A percentile compares a stretch with the other conserved stretches of the same genome.
Conservation (phyloP, 371 early-diverging fungal genomes). For the Mucor mucedo region DNA sequence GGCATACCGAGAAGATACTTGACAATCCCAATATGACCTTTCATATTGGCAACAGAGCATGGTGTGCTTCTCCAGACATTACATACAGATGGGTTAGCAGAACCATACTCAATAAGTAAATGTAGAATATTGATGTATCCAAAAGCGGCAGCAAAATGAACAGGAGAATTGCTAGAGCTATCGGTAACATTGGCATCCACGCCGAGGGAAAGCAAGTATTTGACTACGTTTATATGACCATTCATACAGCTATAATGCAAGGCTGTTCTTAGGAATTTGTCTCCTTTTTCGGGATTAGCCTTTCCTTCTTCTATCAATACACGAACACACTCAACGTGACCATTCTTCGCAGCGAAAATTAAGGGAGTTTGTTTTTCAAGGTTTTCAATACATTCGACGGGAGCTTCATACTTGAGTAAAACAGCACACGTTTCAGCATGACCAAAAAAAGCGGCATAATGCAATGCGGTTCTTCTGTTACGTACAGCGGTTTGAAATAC, state of each 20-base stretch:
- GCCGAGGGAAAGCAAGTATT: constrained; percentile 48
- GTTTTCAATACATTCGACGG: constrained; percentile 47
- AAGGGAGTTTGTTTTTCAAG: constrained; percentile 53
- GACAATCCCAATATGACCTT: constrained; percentile 59
- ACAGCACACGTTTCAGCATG: constrained; percentile 49
- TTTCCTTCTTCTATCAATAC: constrained; percentile 52
- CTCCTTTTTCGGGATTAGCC: constrained; percentile 46
- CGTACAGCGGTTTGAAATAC: constrained; percentile 45
- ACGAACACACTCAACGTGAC: constrained; percentile 53
- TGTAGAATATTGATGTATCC: constrained; percentile 52
- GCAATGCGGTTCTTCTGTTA: constrained; percentile 55
- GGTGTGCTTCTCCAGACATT: constrained; percentile 67
- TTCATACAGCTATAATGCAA: constrained; percentile 57
- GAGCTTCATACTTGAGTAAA: constrained; percentile 54
- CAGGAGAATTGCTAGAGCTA: constrained; percentile 54
- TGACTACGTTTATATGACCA: constrained; percentile 52
- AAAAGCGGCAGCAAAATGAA: constrained; percentile 66
- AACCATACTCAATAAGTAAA: constrained; percentile 50
- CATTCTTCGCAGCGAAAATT: constrained; percentile 52
- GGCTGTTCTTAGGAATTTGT: constrained; percentile 55
- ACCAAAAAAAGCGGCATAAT: constrained; percentile 63
- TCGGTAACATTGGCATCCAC: constrained; percentile 55
- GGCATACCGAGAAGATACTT: constrained; percentile 49
- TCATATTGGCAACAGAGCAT: constrained; percentile 62
- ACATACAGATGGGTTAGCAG: constrained; percentile 44